Evolutionary conservation across 2,329 filamentous ascomycete genomes (phyloP), one percentile per base, ranked within the genome.

Genomic region (Cladophialophora exuberans): DNA sequence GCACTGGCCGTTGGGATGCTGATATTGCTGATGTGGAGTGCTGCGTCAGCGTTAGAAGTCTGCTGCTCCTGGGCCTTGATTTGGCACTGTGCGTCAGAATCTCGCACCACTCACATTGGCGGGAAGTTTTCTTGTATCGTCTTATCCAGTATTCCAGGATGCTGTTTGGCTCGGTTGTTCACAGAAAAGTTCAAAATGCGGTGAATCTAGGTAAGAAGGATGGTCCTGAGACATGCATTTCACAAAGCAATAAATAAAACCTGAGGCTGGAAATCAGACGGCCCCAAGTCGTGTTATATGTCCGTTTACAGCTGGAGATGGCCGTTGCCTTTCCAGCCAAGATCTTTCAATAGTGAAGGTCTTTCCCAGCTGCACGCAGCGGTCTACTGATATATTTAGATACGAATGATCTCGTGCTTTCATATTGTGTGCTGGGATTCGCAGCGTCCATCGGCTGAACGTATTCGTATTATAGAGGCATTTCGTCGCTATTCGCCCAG

Each of bases 1-100:
- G 13, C 9, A 28, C 25, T 6, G 23, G 10, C 25, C n/a, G 36
- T 28, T 43, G 38, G 31, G 49, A 54, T 52, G 52, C 48, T 42
- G 38, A 41, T 23, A 23, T 39, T 49, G 46, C 46, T 55, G 52
- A 59, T 54, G 47, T 50, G 38, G 42, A 48, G 46, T 50, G 36
- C 53, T 54, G 52, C 56, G 56, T 58, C 51, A 58, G 56, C 56
- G 47, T 47, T 54, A 39, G 42, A 49, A 33, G 45, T 41, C 35
- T 43, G 41, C 18, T 26, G 28, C 30, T 54, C 44, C 45, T 54
- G 26, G 35, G 23, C 17, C 46, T 33, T 18, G n/a, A 39, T 49
- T 39, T 18, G 46, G 46, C 23, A 45, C 22, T 30, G 25, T 51
- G 28, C n/a, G 25, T 43, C 36, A 51, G 48, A 47, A 48, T 48